These are phyloP conservation scores for Croton setiger DNA, from an alignment of 441 rosid genomes.

Conservation along the genomic window DNA sequence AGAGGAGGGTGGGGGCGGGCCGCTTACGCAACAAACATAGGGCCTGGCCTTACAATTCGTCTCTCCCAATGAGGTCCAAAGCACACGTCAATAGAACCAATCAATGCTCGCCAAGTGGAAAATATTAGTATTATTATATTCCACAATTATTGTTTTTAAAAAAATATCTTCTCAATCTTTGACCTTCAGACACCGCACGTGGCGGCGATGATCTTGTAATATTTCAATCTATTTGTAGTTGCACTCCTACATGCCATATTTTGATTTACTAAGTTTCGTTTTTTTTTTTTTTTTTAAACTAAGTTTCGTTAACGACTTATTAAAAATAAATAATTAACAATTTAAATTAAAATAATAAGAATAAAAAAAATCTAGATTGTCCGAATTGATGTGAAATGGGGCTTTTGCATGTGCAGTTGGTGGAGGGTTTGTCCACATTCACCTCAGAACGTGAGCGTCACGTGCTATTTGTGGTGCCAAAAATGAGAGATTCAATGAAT, in stretches of 20 bases:
- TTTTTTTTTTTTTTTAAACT: too few species aligned
- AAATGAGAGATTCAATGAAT: neutral
- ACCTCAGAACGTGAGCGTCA: conserved; percentile 18
- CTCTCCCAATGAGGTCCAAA: conserved; percentile 15
- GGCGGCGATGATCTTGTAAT: conserved; percentile 34
- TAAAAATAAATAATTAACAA: neutral
- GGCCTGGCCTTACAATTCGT: conserved; percentile 3
- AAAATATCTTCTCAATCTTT: neutral
- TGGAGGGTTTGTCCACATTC: conserved; percentile 11
- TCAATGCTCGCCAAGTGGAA: conserved; percentile 14
- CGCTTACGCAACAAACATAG: conserved; percentile 29
- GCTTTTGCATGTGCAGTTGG: conserved; percentile 1
- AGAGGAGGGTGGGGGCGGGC: conserved; percentile 16
- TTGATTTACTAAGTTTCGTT: too few species aligned
- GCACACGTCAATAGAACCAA: conserved; percentile 26
- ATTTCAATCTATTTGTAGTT: neutral
- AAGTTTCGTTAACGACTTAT: neutral
- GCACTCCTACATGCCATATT: too few species aligned
- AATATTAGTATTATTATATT: neutral
- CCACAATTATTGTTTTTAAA: neutral
- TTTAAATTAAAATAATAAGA: neutral
- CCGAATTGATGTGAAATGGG: neutral
- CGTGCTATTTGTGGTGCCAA: conserved; percentile 10
- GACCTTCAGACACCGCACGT: conserved; percentile 33
- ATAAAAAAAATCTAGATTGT: neutral